phyloP scores from a whole-genome alignment of 2,329 filamentous ascomycete genomes.

The Colletotrichum tanaceti region DNA sequence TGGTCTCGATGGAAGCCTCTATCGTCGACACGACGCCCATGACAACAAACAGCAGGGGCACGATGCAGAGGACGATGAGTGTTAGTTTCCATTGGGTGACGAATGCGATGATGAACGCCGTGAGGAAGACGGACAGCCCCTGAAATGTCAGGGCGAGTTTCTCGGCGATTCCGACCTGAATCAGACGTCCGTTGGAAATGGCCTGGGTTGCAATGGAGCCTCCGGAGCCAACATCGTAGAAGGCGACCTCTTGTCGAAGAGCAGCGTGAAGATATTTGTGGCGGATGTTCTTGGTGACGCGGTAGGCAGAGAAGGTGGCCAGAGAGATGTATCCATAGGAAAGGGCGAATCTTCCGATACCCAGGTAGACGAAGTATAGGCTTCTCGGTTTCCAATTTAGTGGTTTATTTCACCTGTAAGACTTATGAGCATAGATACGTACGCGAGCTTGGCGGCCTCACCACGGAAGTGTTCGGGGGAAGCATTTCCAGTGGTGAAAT shows the following conservation, averaged over 20 bases:
- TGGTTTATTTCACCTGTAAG: no score
- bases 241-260: constrained; percentile 62
- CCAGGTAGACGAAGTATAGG: constrained; percentile 69
- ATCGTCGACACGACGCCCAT: constrained; percentile 46
- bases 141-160: constrained; percentile 56
- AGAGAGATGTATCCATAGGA: constrained; percentile 59
- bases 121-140: constrained; percentile 51
- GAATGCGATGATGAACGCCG: constrained; percentile 55
- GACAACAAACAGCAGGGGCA: constrained; percentile 47
- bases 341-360: constrained; percentile 63
- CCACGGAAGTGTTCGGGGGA: constrained; percentile 46
- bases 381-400: constrained; percentile 46
- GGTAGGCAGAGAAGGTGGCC: constrained; percentile 62
- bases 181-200: constrained; percentile 58
- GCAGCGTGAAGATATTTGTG: constrained; percentile 62
- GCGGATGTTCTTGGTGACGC: constrained; percentile 61
- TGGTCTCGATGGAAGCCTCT: constrained; percentile 49
- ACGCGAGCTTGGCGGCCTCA: constrained; percentile 50
- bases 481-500: constrained; percentile 47
- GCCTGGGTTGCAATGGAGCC: constrained; percentile 58
- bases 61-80: constrained; percentile 51
- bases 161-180: constrained; percentile 55
- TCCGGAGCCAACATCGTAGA: constrained; percentile 57
- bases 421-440: constrained; percentile 13
- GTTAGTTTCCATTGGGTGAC: constrained; percentile 58